Conservation (phyloP, 805 yeast genomes). For the Lipomyces lipofer region DNA sequence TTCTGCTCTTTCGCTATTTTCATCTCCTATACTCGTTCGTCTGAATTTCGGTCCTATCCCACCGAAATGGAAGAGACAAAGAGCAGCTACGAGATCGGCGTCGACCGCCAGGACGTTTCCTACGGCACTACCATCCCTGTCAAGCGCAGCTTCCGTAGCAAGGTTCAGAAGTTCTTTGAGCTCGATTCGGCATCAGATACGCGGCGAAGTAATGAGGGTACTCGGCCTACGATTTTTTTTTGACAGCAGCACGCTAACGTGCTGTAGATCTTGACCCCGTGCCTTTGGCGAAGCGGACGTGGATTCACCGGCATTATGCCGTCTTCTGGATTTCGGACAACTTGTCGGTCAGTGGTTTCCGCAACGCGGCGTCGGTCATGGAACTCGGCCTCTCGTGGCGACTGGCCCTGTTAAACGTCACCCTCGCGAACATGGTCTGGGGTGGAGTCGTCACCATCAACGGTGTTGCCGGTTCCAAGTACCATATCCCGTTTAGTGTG, state of each 20-base stretch:
- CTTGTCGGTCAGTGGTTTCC: conserved; percentile 46
- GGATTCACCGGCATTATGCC: conserved; percentile 48
- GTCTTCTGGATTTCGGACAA: conserved; percentile 34
- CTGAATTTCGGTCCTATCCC: too few relatives aligned
- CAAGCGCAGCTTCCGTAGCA: conserved; percentile 8
- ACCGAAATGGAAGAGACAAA: too few relatives aligned
- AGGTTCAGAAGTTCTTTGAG: conserved; percentile 1
- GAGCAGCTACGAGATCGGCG: too few relatives aligned
- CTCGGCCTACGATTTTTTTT: not conserved
- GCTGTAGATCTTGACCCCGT: conserved; percentile 29
- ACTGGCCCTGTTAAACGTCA: conserved; percentile 47
- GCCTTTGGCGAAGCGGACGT: conserved; percentile 43
- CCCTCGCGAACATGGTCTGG: conserved; percentile 46
- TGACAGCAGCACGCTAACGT: not conserved
- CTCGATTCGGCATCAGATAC: conserved; percentile 7
- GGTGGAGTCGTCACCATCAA: conserved; percentile 46
- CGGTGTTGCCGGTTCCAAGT: conserved; percentile 51
- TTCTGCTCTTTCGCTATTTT: too few relatives aligned
- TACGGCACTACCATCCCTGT: too few relatives aligned
- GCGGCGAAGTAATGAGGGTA: conserved; percentile 10
- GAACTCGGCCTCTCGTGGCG: conserved; percentile 48
- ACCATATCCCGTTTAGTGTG: conserved; percentile 53
- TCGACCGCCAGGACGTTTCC: too few relatives aligned
- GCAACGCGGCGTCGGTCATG: conserved; percentile 46
- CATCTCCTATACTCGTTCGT: too few relatives aligned